phyloP scores from a whole-genome alignment of 345 rosid genomes.

The Clausena lansium region DNA sequence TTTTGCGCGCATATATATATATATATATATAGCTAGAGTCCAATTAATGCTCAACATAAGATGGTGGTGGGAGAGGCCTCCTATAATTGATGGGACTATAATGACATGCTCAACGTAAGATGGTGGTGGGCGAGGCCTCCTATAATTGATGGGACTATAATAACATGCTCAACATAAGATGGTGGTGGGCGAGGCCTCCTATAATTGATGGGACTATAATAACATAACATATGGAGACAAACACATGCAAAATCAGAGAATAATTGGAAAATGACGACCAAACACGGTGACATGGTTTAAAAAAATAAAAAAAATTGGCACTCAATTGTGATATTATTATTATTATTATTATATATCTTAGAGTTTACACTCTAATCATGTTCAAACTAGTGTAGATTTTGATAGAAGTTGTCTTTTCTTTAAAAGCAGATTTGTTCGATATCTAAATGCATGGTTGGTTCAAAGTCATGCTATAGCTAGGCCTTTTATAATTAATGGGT shows the following conservation, averaged over 20 bases:
- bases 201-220: too few relatives aligned
- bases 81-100: too few relatives aligned
- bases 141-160: too few relatives aligned
- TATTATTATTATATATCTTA: neutral
- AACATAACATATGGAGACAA: neutral
- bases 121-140: neutral
- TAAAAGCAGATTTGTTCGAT: neutral
- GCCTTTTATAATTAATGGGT: neutral
- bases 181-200: too few relatives aligned
- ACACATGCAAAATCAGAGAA: neutral
- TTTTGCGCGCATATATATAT: too few relatives aligned
- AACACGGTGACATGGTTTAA: neutral
- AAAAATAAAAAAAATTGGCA: neutral
- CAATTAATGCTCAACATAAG: neutral
- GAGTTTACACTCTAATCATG: constrained; percentile 15
- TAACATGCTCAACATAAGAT: too few relatives aligned
- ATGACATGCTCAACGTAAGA: neutral
- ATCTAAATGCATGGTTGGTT: constrained; percentile 20
- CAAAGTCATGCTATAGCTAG: constrained; percentile 16
- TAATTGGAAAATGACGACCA: neutral
- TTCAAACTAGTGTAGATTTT: constrained; percentile 7
- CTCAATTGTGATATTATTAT: neutral
- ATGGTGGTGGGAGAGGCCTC: neutral
- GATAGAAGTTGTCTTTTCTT: constrained; percentile 7
- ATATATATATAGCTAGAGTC: neutral